Conservation (phyloP, 1,139 yeast genomes). For the Pichia norvegensis region DNA sequence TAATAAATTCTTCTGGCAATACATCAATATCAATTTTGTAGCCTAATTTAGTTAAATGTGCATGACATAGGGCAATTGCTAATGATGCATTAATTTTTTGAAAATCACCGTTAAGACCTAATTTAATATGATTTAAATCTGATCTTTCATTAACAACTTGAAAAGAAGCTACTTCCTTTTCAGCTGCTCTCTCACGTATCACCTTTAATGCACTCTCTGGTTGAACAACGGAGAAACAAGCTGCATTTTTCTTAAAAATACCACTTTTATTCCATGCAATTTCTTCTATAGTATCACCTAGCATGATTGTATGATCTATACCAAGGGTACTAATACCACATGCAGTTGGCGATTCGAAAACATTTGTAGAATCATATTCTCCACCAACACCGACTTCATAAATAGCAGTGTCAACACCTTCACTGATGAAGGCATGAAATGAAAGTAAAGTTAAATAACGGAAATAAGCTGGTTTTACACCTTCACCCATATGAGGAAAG, state of each 20-base stretch:
- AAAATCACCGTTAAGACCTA: constrained; percentile 85
- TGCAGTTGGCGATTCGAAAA: constrained; percentile 69
- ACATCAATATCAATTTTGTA: constrained; percentile 23
- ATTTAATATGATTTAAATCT: constrained; percentile 34
- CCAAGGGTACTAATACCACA: constrained; percentile 86
- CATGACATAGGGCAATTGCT: constrained; percentile 66
- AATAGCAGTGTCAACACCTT: constrained; percentile 85
- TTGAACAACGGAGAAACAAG: constrained; percentile 58
- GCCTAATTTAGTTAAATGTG: constrained; percentile 50
- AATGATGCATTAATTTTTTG: constrained; percentile 82
- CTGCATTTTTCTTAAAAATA: constrained; percentile 62
- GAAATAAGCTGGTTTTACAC: constrained; percentile 86
- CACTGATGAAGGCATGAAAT: constrained; percentile 81
- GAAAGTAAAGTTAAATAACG: constrained; percentile 83
- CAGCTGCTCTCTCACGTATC: constrained; percentile 56
- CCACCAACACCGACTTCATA: constrained; percentile 99
- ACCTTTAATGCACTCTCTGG: constrained; percentile 46
- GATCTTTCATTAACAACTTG: constrained; percentile 43
- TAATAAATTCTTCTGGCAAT: constrained; percentile 49
- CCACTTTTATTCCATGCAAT: constrained; percentile 98
- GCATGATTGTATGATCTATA: constrained; percentile 83
- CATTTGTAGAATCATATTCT: constrained; percentile 88
- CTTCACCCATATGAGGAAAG: constrained; percentile 69
- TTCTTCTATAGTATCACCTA: constrained; percentile 81
- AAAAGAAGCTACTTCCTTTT: constrained; percentile 45